phyloP scores from a whole-genome alignment of 1,284 basidiomycete genomes.

The Sanghuangporus baumii region DNA sequence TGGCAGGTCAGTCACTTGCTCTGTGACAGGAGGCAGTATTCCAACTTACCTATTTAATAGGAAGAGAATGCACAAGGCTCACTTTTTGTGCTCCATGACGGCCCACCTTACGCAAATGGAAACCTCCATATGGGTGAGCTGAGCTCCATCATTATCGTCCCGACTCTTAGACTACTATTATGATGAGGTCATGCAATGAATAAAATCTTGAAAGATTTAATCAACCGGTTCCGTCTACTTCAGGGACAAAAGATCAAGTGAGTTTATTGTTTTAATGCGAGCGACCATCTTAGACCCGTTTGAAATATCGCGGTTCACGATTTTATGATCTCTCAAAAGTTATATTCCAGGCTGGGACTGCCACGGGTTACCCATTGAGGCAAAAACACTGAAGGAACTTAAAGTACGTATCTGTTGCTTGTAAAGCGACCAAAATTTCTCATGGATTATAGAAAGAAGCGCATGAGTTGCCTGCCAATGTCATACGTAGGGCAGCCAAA shows the following conservation, averaged over 20 bases:
- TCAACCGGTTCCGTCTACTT: slow-evolving; percentile 85
- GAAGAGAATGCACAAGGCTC: slow-evolving; percentile 57
- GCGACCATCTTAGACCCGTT: not conserved
- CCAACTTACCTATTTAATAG: slow-evolving; percentile 33
- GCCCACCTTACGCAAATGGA: slow-evolving; percentile 97
- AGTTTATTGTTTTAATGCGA: slow-evolving; percentile 3
- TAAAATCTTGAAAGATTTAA: slow-evolving; percentile 96
- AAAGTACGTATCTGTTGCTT: slow-evolving; percentile 40
- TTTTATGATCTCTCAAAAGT: slow-evolving; percentile 38
- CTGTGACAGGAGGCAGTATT: slow-evolving; percentile 1
- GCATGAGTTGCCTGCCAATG: slow-evolving; percentile 46
- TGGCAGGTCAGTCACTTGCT: slow-evolving; percentile 67
- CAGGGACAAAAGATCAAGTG: slow-evolving; percentile 80
- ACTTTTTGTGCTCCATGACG: slow-evolving; percentile 88
- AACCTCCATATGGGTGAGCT: slow-evolving; percentile 86
- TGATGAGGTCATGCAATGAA: slow-evolving; percentile 88
- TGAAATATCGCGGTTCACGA: not conserved
- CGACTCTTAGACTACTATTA: not conserved
- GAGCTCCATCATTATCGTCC: not conserved
- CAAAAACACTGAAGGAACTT: slow-evolving; percentile 80
- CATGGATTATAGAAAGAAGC: slow-evolving; percentile 40
- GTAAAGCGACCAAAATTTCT: not conserved
- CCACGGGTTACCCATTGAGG: slow-evolving; percentile 95
- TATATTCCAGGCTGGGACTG: slow-evolving; percentile 98
- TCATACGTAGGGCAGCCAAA: slow-evolving; percentile 72